Base-by-base conservation (phyloP, 2,329 filamentous ascomycete species). In the Microcyclospora tardicrescens region DNA sequence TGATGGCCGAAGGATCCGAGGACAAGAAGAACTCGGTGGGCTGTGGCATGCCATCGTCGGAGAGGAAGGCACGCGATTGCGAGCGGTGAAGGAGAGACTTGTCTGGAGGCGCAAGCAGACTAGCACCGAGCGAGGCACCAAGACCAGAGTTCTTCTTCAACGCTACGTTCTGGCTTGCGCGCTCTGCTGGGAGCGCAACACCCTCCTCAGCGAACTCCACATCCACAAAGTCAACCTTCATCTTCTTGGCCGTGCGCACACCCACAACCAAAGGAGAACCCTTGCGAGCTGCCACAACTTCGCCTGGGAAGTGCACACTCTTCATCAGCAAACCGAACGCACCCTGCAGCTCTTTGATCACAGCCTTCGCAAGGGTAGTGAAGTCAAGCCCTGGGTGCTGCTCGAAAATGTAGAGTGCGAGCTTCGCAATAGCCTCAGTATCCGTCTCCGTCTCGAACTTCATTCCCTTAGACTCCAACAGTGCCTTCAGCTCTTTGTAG, bases 221-320 rank as follows among this genome's bases (percentile, higher is more conserved):
- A 62, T 98, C 91, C 61, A 98, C 91, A 58, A 98, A 98, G 69
- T 98, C 91, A 47, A 98, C 91, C 81, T 96, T 98, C 91, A 98
- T 96, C 71, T 93, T 93, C 73, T 83, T 93, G 67, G 86, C 75
- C 40, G 91, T 96, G 69, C 86, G 84, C 61, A 98, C 91, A 67
- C 91, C 91, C 55, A 98, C 85, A 48, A 98, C 91, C 44, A 98
- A 76, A 33, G 91, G 91, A 45, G 91, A 98, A 68, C 91, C 91
- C 77, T 98, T 98, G 56, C 91, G 85, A 61, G 91, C 91, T 40
- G 91, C 91, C 65, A 98, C 85, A 47, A 96, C 83, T 71, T 98
- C 91, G 61, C 95, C 85, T 43, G 91, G 91, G 71, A 85, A 98
- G 75, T 96, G 89, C 41, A 95, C 85, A 32, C 91, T 98, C 74